Conservation (phyloP, 345 rosid species). For the Arabidopsis arenosa region DNA sequence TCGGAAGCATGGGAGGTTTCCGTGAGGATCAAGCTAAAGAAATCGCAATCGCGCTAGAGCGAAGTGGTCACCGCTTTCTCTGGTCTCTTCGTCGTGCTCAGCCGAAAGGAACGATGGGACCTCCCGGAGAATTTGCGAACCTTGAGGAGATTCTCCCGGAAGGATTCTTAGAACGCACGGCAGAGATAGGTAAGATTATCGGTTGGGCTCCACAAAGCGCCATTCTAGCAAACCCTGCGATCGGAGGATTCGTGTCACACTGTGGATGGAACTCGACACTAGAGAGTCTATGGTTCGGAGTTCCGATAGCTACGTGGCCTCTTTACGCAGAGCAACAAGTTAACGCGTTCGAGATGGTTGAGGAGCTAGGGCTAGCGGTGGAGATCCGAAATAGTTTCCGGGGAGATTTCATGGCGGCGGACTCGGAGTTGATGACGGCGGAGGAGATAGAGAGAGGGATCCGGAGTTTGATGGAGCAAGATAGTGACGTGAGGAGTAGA, state of each 20-base stretch:
- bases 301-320: constrained; percentile 44
- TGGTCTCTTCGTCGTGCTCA: constrained; percentile 57
- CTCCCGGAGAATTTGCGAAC: constrained; percentile 32
- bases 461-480: constrained; percentile 50
- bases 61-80: constrained; percentile 49
- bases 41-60: constrained; percentile 56
- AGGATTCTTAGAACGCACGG: constrained; percentile 52
- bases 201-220: constrained; percentile 62
- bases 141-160: constrained; percentile 40
- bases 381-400: constrained; percentile 51
- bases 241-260: constrained; percentile 51
- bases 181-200: constrained; percentile 35
- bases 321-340: constrained; percentile 46
- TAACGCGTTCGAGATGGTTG: constrained; percentile 57
- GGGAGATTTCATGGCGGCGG: background rate
- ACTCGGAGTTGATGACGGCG: constrained; percentile 22
- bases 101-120: background rate
- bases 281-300: constrained; percentile 43
- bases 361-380: constrained; percentile 52
- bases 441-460: constrained; percentile 60
- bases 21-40: constrained; percentile 51
- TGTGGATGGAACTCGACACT: constrained; percentile 31
- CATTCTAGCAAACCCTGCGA: constrained; percentile 46
- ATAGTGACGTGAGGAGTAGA: constrained; percentile 31
- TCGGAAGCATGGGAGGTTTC: constrained; percentile 70